Evolutionary conservation across 345 rosid species (phyloP).

Genomic region (Zanthoxylum bungeanum): DNA sequence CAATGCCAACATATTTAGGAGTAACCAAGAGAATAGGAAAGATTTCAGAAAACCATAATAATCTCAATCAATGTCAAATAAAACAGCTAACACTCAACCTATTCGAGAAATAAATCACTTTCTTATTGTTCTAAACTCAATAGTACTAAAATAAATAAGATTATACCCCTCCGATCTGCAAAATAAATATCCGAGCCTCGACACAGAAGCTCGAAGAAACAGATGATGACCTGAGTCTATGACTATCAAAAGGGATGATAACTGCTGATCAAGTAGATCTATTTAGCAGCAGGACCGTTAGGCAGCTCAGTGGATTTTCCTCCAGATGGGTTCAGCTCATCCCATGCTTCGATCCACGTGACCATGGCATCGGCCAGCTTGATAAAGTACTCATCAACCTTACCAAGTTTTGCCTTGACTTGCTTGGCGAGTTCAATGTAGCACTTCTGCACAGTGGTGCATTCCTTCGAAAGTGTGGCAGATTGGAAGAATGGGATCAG

Average conservation of each 20-base stretch:
- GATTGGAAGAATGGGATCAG: constrained; percentile 88
- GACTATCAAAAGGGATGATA: constrained; percentile 8
- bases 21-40: neutral
- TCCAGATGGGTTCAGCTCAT: constrained; percentile 70
- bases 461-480: constrained; percentile 65
- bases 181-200: constrained; percentile 19
- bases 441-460: constrained; percentile 83
- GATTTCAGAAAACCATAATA: neutral
- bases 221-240: neutral
- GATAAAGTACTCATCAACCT: constrained; percentile 71
- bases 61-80: constrained; percentile 8
- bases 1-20: neutral
- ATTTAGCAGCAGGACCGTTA: constrained; percentile 31
- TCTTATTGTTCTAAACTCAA: constrained; percentile 32
- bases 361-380: constrained; percentile 88
- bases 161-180: constrained; percentile 15
- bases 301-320: constrained; percentile 14
- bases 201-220: constrained; percentile 12
- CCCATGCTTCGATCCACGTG: constrained; percentile 94
- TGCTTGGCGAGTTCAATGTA: constrained; percentile 77
- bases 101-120: constrained; percentile 11
- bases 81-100: constrained; percentile 9
- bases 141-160: constrained; percentile 1
- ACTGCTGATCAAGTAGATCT: neutral
- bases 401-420: constrained; percentile 68